Conservation (phyloP, 495 filamentous ascomycete species). For the Aspergillus taichungensis region DNA sequence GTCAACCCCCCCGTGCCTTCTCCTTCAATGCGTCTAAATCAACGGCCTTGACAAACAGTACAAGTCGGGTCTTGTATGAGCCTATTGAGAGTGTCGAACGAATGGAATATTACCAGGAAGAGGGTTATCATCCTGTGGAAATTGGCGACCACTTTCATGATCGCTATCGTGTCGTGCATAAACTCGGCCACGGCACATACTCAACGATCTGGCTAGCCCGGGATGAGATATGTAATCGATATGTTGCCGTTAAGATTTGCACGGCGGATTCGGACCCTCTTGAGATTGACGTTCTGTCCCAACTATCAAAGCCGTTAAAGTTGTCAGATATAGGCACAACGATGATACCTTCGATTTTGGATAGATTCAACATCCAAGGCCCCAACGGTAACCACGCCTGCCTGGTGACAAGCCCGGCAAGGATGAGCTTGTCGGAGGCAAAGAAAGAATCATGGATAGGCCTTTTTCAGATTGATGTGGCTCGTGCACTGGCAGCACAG, state of each 20-base stretch:
- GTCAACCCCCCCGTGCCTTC: constrained; percentile 10
- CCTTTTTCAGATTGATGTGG: constrained; percentile 32
- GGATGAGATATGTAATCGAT: constrained; percentile 19
- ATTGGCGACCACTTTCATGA: constrained; percentile 27
- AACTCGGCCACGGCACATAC: constrained; percentile 27
- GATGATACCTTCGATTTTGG: constrained; percentile 28
- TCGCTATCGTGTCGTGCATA: constrained; percentile 28
- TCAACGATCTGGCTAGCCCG: constrained; percentile 28
- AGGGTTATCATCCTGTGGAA: constrained; percentile 26
- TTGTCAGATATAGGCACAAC: constrained; percentile 8
- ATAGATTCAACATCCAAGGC: constrained; percentile 32
- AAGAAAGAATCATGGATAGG: constrained; percentile 22
- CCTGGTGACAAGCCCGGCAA: constrained; percentile 23
- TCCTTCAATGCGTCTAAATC: constrained; percentile 12
- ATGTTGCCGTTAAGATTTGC: constrained; percentile 26
- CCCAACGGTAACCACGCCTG: constrained; percentile 38
- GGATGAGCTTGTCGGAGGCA: constrained; percentile 21
- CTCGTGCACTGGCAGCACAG: constrained; percentile 32
- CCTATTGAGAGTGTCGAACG: constrained; percentile 21
- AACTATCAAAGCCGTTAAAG: constrained; percentile 7
- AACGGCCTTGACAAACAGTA: constrained; percentile 6
- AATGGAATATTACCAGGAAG: constrained; percentile 21
- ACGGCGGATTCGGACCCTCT: constrained; percentile 19
- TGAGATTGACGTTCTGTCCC: constrained; percentile 17
- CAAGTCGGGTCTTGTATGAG: constrained; percentile 15